phyloP scores from a whole-genome alignment of 2,329 filamentous ascomycete species.

The Nannizzia gypsea region DNA sequence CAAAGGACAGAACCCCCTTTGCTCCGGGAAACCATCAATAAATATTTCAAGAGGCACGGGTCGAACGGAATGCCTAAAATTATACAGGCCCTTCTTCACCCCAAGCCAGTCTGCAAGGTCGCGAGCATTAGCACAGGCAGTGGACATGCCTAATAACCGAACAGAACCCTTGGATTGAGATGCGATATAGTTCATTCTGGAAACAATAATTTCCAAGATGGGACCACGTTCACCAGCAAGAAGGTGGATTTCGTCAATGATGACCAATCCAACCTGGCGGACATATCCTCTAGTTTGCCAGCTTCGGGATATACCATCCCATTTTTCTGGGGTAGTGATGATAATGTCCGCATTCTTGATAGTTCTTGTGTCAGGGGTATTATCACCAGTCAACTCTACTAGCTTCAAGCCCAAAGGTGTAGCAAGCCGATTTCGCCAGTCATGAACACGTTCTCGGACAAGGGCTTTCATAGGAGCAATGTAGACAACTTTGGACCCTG shows the following conservation, averaged over 20 bases:
- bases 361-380: conserved; percentile 90
- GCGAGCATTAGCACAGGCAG: conserved; percentile 87
- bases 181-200: conserved; percentile 95
- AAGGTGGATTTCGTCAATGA: conserved; percentile 96
- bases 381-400: conserved; percentile 93
- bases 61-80: conserved; percentile 92
- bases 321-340: conserved; percentile 98
- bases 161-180: conserved; percentile 84
- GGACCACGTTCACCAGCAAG: conserved; percentile 93
- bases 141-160: conserved; percentile 94
- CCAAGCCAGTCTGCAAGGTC: conserved; percentile 95
- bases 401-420: conserved; percentile 74
- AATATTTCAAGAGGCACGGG: conserved; percentile 92
- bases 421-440: conserved; percentile 78
- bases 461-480: conserved; percentile 99
- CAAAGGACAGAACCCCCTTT: conserved; percentile 85
- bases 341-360: conserved; percentile 96
- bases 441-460: conserved; percentile 88
- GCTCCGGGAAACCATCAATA: conserved; percentile 93
- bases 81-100: conserved; percentile 90
- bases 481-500: conserved; percentile 94
- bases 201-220: conserved; percentile 92
- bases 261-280: conserved; percentile 84
- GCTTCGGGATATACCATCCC: conserved; percentile 97
- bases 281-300: conserved; percentile 98